phyloP scores from a whole-genome alignment of 371 early-diverging fungal genomes.

The Mucor indicus region DNA sequence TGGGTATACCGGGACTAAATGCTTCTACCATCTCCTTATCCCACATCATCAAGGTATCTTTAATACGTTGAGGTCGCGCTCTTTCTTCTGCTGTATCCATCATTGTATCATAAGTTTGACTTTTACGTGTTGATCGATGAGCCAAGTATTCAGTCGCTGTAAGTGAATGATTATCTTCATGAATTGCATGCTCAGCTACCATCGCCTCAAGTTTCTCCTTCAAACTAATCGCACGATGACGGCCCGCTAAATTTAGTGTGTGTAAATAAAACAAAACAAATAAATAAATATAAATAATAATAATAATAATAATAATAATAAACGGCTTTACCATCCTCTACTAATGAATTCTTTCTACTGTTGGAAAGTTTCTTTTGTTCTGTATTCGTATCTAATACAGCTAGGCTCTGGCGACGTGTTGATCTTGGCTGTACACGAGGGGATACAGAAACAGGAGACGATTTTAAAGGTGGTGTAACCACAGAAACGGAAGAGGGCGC shows the following conservation, averaged over 20 bases:
- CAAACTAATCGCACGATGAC: slow-evolving; percentile 20
- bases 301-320: slow-evolving; percentile 1
- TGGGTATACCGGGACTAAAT: slow-evolving; percentile 23
- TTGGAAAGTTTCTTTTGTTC: no score
- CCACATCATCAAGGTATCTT: slow-evolving; percentile 25
- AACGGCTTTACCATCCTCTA: slow-evolving; percentile 12
- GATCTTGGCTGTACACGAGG: slow-evolving; percentile 22
- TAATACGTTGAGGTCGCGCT: slow-evolving; percentile 18
- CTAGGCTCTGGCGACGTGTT: slow-evolving; percentile 15
- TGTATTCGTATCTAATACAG: background rate
- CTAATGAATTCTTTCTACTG: slow-evolving; percentile 23
- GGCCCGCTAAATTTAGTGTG: background rate
- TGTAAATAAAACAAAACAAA: no score
- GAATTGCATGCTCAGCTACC: slow-evolving; percentile 30
- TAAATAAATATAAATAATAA: no score
- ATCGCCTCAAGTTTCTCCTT: slow-evolving; percentile 28
- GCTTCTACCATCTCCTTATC: slow-evolving; percentile 28
- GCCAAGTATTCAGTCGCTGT: no score
- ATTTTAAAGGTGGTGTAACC: slow-evolving; percentile 10
- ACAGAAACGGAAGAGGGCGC: slow-evolving; percentile 3
- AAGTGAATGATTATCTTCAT: slow-evolving; percentile 14
- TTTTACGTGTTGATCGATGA: slow-evolving; percentile 3
- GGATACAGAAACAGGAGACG: slow-evolving; percentile 14
- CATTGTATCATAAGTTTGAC: slow-evolving; percentile 5
- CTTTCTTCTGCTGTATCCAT: slow-evolving; percentile 8